Base-by-base conservation (phyloP, 495 filamentous ascomycete genomes). In the Evernia prunastri region DNA sequence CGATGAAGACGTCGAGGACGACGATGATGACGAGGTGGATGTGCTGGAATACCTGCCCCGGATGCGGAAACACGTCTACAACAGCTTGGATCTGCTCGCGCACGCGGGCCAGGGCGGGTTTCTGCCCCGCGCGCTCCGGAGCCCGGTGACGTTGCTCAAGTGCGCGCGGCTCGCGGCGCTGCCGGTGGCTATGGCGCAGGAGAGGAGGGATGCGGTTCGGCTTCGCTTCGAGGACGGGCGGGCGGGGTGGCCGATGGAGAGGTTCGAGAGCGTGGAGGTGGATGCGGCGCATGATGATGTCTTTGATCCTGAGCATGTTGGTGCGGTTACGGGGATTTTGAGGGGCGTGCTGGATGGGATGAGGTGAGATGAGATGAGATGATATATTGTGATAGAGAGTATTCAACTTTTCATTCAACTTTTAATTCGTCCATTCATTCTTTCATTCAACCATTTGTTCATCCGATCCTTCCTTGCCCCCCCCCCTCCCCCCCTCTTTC, bases 21-120 rank as follows among this genome's bases (percentile, higher is more conserved):
- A 69, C 9, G 51, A 60, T 6, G 61, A 69, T 8, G 62, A 65
- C 36, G 65, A 67, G 4, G 56, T 69, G 29, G 62, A 63, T 37
- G 33, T 69, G 29, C 51, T 54, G 49, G 61, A 62, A 42, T 70
- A 58, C 45, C 43, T 70, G 25, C 67, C 67, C 29, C 53, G 68
- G 11, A 64, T 70, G 61, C 67, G 67, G 7, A 70, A 69, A 49
- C 67, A 70, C 58, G 69, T 70, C 67, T 63, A 53, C 63, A 70
- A 70, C 54, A 58, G 67, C 40, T 51, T 69, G 31, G 58, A 69
- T 29, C 66, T 70, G 49, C 49, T 70, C 39, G 58, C 63, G 15
- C 40, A 39, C 29, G 67, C 62, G 1, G 60, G 57, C 0, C 15
- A 47, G 23, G 62, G 53, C 1, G 47, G 60, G 1, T 60, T 54